These are phyloP conservation scores for Avena atlantica DNA, from an alignment of 176 grass and related monocot genomes.

Conservation along the genomic window DNA sequence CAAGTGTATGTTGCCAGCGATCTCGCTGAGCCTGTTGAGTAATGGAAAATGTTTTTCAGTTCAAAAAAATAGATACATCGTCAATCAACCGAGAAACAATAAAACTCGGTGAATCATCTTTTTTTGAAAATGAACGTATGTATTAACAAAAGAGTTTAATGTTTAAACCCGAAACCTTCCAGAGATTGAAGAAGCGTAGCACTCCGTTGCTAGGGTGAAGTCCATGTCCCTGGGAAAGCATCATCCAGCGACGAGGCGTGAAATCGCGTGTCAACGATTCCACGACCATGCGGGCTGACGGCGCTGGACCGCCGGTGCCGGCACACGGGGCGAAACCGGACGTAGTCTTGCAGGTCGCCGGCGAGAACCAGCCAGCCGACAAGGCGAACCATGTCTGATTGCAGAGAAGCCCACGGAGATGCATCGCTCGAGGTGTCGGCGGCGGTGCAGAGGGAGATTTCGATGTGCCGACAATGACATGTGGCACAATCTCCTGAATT, in stretches of 20 bases:
- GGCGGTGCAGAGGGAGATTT: background rate
- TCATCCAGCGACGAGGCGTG: background rate
- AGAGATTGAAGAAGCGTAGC: conserved; percentile 10
- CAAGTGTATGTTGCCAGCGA: too few relatives aligned
- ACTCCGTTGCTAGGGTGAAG: background rate
- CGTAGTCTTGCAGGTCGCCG: conserved; percentile 1
- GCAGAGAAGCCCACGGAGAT: background rate
- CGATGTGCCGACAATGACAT: background rate
- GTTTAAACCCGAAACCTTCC: too few relatives aligned
- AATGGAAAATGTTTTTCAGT: too few relatives aligned
- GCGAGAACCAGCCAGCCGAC: background rate
- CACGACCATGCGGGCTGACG: background rate
- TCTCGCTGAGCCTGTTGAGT: background rate
- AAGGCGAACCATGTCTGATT: background rate
- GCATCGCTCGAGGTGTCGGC: background rate
- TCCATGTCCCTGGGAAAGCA: background rate
- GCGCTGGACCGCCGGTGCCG: background rate
- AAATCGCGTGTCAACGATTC: background rate
- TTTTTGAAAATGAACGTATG: too few relatives aligned
- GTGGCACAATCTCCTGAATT: background rate
- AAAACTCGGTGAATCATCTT: too few relatives aligned
- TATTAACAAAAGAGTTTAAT: too few relatives aligned
- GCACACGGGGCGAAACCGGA: background rate
- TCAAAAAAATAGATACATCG: too few relatives aligned
- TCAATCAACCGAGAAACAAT: too few relatives aligned